Base-by-base conservation (phyloP, 768 basidiomycete genomes). In the Tricholoma sp. region DNA sequence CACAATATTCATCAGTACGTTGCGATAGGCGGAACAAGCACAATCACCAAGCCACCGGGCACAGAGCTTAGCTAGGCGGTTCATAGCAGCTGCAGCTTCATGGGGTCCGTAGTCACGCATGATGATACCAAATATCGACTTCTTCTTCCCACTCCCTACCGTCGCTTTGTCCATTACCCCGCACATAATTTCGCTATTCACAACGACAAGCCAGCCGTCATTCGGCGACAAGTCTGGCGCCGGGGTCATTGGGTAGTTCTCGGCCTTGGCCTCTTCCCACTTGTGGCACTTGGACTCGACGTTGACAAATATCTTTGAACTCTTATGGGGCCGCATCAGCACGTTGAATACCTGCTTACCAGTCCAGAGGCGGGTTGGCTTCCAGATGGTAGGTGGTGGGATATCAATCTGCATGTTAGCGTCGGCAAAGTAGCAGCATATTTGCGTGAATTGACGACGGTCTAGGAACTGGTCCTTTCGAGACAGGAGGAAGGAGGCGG, bases 121-220 rank as follows among this genome's bases (percentile, higher is more conserved):
- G 63, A 99, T 98, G 45, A 98, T 92, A 61, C 96, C 96, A 67
- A 98, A 99, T 43, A 99, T 93, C 2, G 94, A 97, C 68, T 98
- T 98, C 79, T 99, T 98, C 82, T 99, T 99, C 53, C 97, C 97
- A 64, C 92, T 90, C 54, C 97, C 97, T 3, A 98, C 88, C 0
- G 94, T 98, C 14, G 91, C 91, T 74, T 99, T 99, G 76, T 99
- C 97, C 87, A 98, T 96, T 14, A 94, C 91, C 45, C 97, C 97
- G 65, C 95, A 98, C 94, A 98, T 99, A 64, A 99, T 93, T 72
- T 99, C 95, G 67, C 91, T 94, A 70, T 98, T 99, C 60, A 94
- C 85, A 55, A 99, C 85, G 46, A 99, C 97, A 24, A 99, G 82
- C 86, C 92, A 98, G 0, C 96, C 96, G 64, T 99, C 97, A 66